Evolutionary conservation across 257 asterid species (phyloP).

Genomic region (Gentiana dahurica): DNA sequence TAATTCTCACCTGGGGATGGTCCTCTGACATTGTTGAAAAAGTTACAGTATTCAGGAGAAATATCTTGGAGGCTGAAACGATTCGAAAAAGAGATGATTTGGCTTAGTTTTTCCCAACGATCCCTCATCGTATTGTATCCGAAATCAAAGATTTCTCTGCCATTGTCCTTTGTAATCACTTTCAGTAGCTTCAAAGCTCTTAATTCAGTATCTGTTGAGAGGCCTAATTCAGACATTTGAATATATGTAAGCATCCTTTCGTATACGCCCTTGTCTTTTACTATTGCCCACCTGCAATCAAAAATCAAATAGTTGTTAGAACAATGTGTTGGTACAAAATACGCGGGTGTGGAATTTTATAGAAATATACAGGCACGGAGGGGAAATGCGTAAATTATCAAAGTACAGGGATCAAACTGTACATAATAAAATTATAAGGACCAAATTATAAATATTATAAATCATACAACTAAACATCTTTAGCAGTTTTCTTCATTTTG

Average conservation of each 20-base stretch:
- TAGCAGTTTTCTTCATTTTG: no score
- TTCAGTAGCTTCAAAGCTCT: constrained; percentile 51
- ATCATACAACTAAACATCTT: no score
- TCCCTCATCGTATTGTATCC: constrained; percentile 35
- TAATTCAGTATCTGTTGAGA: constrained; percentile 50
- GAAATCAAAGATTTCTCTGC: constrained; percentile 28
- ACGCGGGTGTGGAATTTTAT: no score
- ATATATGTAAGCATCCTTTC: constrained; percentile 27
- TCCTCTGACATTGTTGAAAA: constrained; percentile 32
- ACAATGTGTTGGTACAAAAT: background rate
- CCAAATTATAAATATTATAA: no score
- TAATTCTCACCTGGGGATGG: constrained; percentile 67
- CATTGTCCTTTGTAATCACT: constrained; percentile 26
- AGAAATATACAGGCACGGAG: no score
- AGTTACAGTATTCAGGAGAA: constrained; percentile 46
- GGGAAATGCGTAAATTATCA: no score
- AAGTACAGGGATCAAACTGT: no score
- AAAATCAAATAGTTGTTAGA: background rate
- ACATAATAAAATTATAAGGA: no score
- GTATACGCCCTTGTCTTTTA: constrained; percentile 43
- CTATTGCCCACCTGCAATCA: constrained; percentile 58
- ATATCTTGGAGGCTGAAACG: constrained; percentile 44
- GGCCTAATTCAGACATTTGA: constrained; percentile 25
- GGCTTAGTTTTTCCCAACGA: constrained; percentile 46
- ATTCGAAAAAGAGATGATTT: constrained; percentile 27